Conservation (phyloP, 2,329 filamentous ascomycete genomes). For the Parastagonospora nodorum region DNA sequence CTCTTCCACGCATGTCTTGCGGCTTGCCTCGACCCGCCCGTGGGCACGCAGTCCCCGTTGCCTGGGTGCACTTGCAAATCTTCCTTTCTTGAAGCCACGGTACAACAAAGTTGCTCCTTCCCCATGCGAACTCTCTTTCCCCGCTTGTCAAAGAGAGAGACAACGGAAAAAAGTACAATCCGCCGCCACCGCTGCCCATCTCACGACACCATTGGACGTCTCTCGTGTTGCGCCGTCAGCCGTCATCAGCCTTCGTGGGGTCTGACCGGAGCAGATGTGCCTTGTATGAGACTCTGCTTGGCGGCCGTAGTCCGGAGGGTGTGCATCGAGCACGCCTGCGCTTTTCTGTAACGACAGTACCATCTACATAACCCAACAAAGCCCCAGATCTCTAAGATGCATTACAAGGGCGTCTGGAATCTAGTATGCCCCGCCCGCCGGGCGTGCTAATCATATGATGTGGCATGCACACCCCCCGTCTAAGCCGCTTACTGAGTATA, state of each 20-base stretch:
- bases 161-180: slow-evolving; percentile 13
- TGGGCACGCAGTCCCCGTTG: too few relatives aligned
- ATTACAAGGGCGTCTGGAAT: not conserved
- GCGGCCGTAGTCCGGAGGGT: not conserved
- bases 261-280: slow-evolving; percentile 1
- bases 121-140: not conserved
- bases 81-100: not conserved
- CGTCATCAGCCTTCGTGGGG: slow-evolving; percentile 9
- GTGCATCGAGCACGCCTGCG: not conserved
- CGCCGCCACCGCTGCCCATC: slow-evolving; percentile 3
- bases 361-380: not conserved
- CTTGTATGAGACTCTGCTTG: not conserved
- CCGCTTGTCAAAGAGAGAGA: slow-evolving; percentile 9
- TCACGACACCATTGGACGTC: not conserved
- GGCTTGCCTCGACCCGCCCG: not conserved
- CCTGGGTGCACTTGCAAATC: not conserved
- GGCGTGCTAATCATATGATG: too few relatives aligned
- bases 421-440: too few relatives aligned
- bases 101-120: not conserved
- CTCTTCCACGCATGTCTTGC: not conserved
- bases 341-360: too few relatives aligned
- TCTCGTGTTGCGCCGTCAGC: slow-evolving; percentile 7
- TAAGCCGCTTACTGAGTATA: slow-evolving; percentile 1
- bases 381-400: not conserved
- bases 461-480: not conserved